Conservation (phyloP, 805 yeast species). For the Wickerhamiella domercqiae region DNA sequence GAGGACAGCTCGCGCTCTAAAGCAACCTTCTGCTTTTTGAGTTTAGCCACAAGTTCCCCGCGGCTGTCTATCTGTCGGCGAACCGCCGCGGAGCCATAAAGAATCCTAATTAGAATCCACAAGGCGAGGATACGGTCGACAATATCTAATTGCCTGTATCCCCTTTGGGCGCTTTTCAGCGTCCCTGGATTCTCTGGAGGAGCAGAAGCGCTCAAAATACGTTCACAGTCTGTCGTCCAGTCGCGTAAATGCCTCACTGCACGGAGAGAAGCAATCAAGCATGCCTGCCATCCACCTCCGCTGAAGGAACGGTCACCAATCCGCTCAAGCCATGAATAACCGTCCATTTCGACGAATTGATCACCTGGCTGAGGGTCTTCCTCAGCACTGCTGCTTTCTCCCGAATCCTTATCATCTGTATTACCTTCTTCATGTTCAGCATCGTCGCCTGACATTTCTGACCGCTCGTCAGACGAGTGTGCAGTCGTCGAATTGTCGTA, state of each 20-base stretch:
- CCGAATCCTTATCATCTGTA: slow-evolving; percentile 2
- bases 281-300: slow-evolving; percentile 76
- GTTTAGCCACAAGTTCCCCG: slow-evolving; percentile 43
- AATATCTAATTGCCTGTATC: slow-evolving; percentile 41
- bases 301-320: slow-evolving; percentile 57
- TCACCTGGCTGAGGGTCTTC: slow-evolving; percentile 4
- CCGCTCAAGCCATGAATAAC: slow-evolving; percentile 53
- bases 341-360: slow-evolving; percentile 3
- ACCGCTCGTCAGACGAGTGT: neutral
- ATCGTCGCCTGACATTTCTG: neutral
- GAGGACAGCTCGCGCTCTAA: neutral
- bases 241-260: slow-evolving; percentile 42
- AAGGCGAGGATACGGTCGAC: slow-evolving; percentile 42
- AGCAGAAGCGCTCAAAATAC: slow-evolving; percentile 19
- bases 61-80: slow-evolving; percentile 53
- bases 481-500: neutral
- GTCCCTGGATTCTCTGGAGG: slow-evolving; percentile 24
- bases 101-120: slow-evolving; percentile 46
- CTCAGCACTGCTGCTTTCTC: slow-evolving; percentile 9
- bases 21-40: slow-evolving; percentile 56
- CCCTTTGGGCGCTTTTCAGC: slow-evolving; percentile 32
- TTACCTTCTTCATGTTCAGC: neutral
- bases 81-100: slow-evolving; percentile 42
- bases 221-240: slow-evolving; percentile 35
- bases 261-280: slow-evolving; percentile 57